phyloP scores from a whole-genome alignment of 305 asterid species.

The Fraxinus ornus region DNA sequence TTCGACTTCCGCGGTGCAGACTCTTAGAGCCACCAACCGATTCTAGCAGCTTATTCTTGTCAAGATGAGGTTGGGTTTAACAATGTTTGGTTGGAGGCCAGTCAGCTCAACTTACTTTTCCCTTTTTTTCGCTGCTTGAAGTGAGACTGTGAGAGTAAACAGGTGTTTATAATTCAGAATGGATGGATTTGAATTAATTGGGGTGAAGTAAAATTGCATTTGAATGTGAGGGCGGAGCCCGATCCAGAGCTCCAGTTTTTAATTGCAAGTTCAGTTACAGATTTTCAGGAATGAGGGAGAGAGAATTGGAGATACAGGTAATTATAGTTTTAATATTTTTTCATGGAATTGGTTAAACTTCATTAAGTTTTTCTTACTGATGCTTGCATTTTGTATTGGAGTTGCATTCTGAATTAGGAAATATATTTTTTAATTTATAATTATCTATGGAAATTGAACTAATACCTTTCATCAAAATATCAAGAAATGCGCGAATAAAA shows the following conservation, averaged over 20 bases:
- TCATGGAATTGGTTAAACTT: neutral
- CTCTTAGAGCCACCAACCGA: neutral
- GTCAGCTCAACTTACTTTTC: neutral
- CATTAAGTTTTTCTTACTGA: neutral
- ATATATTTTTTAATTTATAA: too few species aligned
- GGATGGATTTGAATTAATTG: conserved; percentile 66
- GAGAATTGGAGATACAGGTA: conserved; percentile 72
- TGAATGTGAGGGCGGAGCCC: conserved; percentile 70
- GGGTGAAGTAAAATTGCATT: conserved; percentile 47
- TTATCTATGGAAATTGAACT: neutral
- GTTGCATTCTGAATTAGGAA: neutral
- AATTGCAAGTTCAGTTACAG: conserved; percentile 84
- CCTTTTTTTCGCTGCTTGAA: neutral
- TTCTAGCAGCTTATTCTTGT: neutral
- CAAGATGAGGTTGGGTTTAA: neutral
- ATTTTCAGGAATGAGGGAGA: conserved; percentile 37
- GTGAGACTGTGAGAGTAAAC: conserved; percentile 22
- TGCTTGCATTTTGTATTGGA: neutral
- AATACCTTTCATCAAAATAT: neutral
- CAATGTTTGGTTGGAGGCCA: neutral
- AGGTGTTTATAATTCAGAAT: conserved; percentile 51
- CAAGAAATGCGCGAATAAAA: neutral
- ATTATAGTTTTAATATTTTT: neutral
- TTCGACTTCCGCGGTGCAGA: neutral
- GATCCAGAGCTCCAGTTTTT: conserved; percentile 91